Conservation (phyloP, 768 basidiomycete species). For the Sarcomyxa edulis region DNA sequence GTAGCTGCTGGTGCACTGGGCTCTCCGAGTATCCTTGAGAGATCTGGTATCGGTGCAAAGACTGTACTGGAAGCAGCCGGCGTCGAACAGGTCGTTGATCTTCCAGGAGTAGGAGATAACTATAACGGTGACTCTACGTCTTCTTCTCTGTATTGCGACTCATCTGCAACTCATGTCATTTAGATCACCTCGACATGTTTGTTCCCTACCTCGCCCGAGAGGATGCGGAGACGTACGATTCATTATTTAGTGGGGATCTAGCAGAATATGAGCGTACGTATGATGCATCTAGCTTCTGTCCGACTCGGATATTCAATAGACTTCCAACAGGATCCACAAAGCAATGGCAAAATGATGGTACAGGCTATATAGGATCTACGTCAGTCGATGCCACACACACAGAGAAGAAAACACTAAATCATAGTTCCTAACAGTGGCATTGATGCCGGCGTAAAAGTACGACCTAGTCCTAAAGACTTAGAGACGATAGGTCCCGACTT, state of each 20-base stretch:
- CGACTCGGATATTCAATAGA: conserved; percentile 5
- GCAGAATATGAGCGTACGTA: not conserved
- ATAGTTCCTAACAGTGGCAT: too few species aligned
- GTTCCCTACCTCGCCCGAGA: not conserved
- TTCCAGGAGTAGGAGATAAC: conserved; percentile 3
- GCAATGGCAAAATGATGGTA: conserved; percentile 29
- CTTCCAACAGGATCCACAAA: conserved; percentile 16
- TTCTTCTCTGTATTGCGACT: too few species aligned
- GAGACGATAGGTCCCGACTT: conserved; percentile 44
- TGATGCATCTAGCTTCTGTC: not conserved
- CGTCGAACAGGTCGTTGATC: not conserved
- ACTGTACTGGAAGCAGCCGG: not conserved
- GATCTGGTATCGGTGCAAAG: conserved; percentile 1
- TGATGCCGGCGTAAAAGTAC: conserved; percentile 51
- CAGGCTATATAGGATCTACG: conserved; percentile 52
- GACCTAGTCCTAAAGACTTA: conserved; percentile 45
- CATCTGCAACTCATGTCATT: not conserved
- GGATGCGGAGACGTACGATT: not conserved
- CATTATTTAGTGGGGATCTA: not conserved
- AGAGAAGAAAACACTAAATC: too few species aligned
- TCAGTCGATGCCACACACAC: too few species aligned
- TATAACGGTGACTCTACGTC: conserved; percentile 1
- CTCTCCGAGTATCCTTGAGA: conserved; percentile 1
- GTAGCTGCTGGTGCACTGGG: conserved; percentile 1
- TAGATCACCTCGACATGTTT: not conserved